Percentiles rank a stretch among this genome's conserved stretches.
These are phyloP conservation scores for Coemansia sp. DNA, from an alignment of 192 early-diverging fungal genomes.

Conservation along the genomic window DNA sequence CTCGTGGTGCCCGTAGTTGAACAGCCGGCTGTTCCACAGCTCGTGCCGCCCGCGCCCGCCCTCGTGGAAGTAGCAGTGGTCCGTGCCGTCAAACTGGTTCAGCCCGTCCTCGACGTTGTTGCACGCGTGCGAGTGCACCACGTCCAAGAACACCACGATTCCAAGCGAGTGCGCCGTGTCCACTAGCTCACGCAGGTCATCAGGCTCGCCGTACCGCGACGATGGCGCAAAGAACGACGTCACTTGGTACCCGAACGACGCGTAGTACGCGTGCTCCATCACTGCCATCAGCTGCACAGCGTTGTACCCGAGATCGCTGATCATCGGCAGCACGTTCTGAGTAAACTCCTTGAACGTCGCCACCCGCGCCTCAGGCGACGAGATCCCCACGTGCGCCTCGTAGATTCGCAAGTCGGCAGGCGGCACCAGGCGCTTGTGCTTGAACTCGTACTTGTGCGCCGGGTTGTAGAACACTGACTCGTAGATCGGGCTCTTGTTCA, in stretches of 20 bases:
- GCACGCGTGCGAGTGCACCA: conserved; percentile 96
- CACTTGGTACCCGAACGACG: conserved; percentile 97
- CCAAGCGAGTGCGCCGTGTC: conserved; percentile 91
- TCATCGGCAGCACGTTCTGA: conserved; percentile 79
- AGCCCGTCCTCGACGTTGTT: conserved; percentile 95
- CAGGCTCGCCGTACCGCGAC: conserved; percentile 90
- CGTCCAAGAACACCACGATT: conserved; percentile 85
- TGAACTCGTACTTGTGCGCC: conserved; percentile 71
- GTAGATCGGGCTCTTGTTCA: conserved; percentile 78
- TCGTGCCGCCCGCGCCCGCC: conserved; percentile 84
- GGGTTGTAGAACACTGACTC: conserved; percentile 97
- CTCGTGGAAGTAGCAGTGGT: conserved; percentile 96
- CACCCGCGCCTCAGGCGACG: conserved; percentile 78
- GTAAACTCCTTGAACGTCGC: conserved; percentile 93
- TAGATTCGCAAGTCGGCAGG: conserved; percentile 78
- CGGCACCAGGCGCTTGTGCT: conserved; percentile 71
- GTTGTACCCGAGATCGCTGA: conserved; percentile 82
- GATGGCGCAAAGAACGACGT: conserved; percentile 95
- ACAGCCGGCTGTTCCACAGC: conserved; percentile 91
- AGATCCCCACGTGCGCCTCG: conserved; percentile 96
- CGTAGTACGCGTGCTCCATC: conserved; percentile 99
- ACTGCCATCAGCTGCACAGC: conserved; percentile 88
- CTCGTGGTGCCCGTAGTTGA: conserved; percentile 94
- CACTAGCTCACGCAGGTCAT: conserved; percentile 88
- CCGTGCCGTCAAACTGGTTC: conserved; percentile 94